These are phyloP conservation scores for Melanomma pulvis-pyrius DNA, from an alignment of 495 filamentous ascomycete genomes.

Conservation along the genomic window DNA sequence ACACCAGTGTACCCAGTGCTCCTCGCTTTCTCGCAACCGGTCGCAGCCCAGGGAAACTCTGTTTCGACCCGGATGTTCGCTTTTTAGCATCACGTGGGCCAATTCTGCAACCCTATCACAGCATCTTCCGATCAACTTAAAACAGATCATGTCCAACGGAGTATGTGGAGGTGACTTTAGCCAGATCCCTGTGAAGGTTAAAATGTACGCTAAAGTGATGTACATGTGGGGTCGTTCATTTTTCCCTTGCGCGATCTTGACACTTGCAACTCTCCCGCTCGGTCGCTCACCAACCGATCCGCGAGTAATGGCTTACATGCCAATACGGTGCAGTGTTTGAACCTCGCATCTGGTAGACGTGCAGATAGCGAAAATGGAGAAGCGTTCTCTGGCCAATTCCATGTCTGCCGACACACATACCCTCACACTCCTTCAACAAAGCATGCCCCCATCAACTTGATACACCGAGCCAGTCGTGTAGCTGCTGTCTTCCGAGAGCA, in stretches of 20 bases:
- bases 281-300: background rate
- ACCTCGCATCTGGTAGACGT: no score
- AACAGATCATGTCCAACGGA: background rate
- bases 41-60: background rate
- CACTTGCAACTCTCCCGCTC: background rate
- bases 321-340: no score
- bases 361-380: no score
- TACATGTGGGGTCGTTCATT: constrained; percentile 1
- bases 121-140: background rate
- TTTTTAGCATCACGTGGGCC: no score
- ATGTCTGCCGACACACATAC: no score
- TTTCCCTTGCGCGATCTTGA: no score
- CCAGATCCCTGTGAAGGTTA: background rate
- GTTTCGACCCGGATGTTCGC: background rate
- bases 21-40: background rate
- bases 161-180: background rate
- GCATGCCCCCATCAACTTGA: constrained; percentile 25
- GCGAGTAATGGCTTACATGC: background rate
- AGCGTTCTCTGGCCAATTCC: no score
- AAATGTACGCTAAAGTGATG: constrained; percentile 11
- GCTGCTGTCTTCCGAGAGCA: constrained; percentile 30
- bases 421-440: constrained; percentile 1
- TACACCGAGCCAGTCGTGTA: constrained; percentile 29
- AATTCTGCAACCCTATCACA: background rate
- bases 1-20: background rate